phyloP scores from a whole-genome alignment of 352 stramenopile species.

The Phytopythium montanum region DNA sequence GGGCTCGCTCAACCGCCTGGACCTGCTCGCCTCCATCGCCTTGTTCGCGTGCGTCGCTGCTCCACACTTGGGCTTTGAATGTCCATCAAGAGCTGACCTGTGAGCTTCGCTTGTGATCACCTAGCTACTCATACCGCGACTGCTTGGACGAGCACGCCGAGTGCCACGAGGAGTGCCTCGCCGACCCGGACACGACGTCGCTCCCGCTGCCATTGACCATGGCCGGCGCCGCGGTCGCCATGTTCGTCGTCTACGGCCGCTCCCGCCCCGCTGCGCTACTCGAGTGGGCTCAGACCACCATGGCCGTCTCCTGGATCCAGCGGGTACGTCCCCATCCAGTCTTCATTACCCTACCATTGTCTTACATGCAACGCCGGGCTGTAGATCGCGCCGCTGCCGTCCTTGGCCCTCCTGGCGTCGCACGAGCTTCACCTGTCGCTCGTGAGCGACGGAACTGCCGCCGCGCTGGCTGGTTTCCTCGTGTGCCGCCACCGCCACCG shows the following conservation, averaged over 20 bases:
- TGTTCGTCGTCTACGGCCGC: conserved; percentile 1
- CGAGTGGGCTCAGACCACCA: conserved; percentile 8
- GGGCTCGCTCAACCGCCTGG: background rate
- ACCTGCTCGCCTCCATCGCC: background rate
- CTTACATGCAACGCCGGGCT: background rate
- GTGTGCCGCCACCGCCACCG: conserved; percentile 3
- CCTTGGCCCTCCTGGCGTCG: background rate
- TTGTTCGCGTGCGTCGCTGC: conserved; percentile 2
- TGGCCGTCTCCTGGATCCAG: conserved; percentile 8
- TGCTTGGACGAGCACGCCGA: conserved; percentile 5
- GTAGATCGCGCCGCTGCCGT: conserved; percentile 1
- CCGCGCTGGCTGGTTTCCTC: conserved; percentile 3
- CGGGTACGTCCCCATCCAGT: background rate
- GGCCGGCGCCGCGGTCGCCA: background rate
- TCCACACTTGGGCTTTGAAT: background rate
- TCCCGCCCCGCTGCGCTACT: conserved; percentile 1
- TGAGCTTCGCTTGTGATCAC: background rate
- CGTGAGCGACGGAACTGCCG: conserved; percentile 1
- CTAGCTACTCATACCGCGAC: conserved; percentile 7
- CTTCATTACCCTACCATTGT: background rate
- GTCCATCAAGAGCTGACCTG: background rate
- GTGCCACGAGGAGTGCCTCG: conserved; percentile 10
- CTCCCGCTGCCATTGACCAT: background rate
- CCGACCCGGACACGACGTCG: conserved; percentile 3
- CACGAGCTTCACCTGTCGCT: conserved; percentile 2